phyloP scores from a whole-genome alignment of 2,329 filamentous ascomycete genomes.

The Pyrenophora tritici-repentis region DNA sequence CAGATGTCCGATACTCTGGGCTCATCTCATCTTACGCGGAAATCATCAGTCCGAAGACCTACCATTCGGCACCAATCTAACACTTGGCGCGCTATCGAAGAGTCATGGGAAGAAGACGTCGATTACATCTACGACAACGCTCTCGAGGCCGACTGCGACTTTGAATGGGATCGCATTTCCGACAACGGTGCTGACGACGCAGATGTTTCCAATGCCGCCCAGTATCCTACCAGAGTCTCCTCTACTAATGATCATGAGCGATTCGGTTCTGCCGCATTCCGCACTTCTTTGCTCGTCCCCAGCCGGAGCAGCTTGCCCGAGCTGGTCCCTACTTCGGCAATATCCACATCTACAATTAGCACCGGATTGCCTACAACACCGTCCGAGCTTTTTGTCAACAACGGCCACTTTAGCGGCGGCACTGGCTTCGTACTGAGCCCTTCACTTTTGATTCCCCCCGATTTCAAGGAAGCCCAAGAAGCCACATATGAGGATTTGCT shows the following conservation, averaged over 20 bases:
- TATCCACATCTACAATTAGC: constrained; percentile 40
- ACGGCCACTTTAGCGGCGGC: constrained; percentile 21
- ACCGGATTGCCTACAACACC: constrained; percentile 39
- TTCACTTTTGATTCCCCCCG: constrained; percentile 41
- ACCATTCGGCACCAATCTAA: constrained; percentile 38
- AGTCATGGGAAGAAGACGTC: constrained; percentile 66
- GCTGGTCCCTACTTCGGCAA: constrained; percentile 40
- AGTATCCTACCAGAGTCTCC: constrained; percentile 10
- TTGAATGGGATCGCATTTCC: constrained; percentile 58
- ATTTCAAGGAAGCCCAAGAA: constrained; percentile 44
- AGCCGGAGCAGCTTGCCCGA: constrained; percentile 40
- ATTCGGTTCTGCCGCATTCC: constrained; percentile 28
- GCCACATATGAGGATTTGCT: constrained; percentile 46
- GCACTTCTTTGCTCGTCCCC: constrained; percentile 36
- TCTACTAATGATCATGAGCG: constrained; percentile 13
- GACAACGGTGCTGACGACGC: constrained; percentile 42
- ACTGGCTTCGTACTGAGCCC: constrained; percentile 48
- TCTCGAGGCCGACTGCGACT: constrained; percentile 64
- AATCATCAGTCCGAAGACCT: constrained; percentile 27
- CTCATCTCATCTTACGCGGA: constrained; percentile 46
- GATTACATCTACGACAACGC: constrained; percentile 67
- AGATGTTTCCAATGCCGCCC: constrained; percentile 25
- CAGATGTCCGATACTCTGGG: constrained; percentile 54
- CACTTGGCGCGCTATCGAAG: constrained; percentile 46
- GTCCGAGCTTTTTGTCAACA: constrained; percentile 25